These are phyloP conservation scores for Coprinopsis marcescibilis DNA, from an alignment of 768 basidiomycete species.

Conservation along the genomic window DNA sequence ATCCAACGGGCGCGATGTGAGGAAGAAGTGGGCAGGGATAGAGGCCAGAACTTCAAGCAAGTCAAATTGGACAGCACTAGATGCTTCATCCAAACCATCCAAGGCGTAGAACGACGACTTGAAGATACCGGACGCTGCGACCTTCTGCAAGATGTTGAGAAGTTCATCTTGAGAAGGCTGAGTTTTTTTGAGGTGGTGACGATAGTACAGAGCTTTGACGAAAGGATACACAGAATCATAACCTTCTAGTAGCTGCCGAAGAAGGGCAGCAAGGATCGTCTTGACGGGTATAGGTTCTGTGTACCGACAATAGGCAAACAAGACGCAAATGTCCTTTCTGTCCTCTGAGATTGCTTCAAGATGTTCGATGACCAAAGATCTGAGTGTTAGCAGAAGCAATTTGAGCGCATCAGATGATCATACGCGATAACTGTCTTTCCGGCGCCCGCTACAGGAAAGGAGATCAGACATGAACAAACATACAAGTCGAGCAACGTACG, in stretches of 20 bases:
- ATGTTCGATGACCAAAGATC: neutral
- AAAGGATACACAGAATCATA: neutral
- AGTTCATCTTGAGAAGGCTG: neutral
- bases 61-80: neutral
- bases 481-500: slow-evolving; percentile 1
- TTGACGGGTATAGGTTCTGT: neutral
- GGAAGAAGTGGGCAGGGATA: neutral
- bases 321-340: neutral
- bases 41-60: neutral
- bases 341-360: neutral
- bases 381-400: neutral
- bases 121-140: neutral
- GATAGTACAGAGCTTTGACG: neutral
- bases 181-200: neutral
- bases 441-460: neutral
- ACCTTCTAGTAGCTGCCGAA: neutral
- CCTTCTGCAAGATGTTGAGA: neutral
- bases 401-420: neutral
- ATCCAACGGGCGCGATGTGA: slow-evolving; percentile 1
- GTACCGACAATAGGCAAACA: slow-evolving; percentile 5
- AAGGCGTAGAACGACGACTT: neutral
- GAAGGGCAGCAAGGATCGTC: neutral
- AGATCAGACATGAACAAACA: neutral
- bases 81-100: slow-evolving; percentile 5
- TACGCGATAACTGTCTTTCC: slow-evolving; percentile 6